Base-by-base conservation (phyloP, 1,139 yeast genomes). In the Magnusiomyces suaveolens region DNA sequence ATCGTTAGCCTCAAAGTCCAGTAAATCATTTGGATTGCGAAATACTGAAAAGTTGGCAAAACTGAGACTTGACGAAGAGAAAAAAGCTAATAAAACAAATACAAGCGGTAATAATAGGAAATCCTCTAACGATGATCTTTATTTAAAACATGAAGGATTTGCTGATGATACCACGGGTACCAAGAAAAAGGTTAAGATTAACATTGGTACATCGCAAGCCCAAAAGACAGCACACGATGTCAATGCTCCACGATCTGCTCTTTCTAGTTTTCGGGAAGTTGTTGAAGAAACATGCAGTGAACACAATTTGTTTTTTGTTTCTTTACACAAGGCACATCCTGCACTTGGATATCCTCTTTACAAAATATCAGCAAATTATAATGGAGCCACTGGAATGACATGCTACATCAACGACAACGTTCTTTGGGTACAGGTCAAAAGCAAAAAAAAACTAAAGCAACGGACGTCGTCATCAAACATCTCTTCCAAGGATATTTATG, bases 371-470 rank as follows among this genome's bases (percentile, higher is more conserved):
- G 63, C 60, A 29, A 63, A 66, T 50, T 61, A 70, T 1, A 56
- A 54, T 2, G 72, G 74, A 0, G 43, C 52, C 8, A 63, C 66
- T 6, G 75, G 75, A 0, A 38, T 69, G 12, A 36, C 60, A 16
- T 67, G 72, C 43, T 76, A 70, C 52, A 66, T 80, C 26, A 71
- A 71, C 43, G 75, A 75, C 48, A 81, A 79, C 57, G 76, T 78
- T 0, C 58, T 79, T 36, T 79, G 78, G 74, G 60, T 72, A 10
- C 36, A 47, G 20, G 3, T 24, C 24, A 41, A 41, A 3, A 41
- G 36, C 12, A 8, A 8, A 12, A 29, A 29, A 8, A 12, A 38
- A 38, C 43, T 16, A 38, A 44, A 24, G n/a, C 10, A n/a, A 38
- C 4, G 48, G 10, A 21, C 6, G 16, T 23, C 16, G 23, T 10